Percentiles rank a stretch among this genome's conserved stretches.
Evolutionary conservation across 2,329 filamentous ascomycete genomes (phyloP).

Genomic region (Dothiorella sarmentorum): DNA sequence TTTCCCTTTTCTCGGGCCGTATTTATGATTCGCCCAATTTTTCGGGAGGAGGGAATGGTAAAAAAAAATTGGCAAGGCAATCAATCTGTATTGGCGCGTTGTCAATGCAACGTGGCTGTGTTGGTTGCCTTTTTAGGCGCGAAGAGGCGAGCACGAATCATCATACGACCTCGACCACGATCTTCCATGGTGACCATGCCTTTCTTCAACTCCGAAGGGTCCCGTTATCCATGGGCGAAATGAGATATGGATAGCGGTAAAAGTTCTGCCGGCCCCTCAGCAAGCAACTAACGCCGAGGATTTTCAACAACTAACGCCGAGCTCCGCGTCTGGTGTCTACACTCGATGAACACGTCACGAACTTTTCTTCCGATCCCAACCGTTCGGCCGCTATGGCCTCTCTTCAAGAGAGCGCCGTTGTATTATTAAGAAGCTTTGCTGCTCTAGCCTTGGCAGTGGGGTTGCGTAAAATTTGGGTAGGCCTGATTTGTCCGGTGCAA

Average conservation of each 20-base stretch:
- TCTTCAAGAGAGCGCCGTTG: not conserved
- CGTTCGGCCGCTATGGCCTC: not conserved
- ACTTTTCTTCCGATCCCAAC: not conserved
- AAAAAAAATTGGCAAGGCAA: no score
- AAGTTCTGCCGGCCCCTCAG: no score
- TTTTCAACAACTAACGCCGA: not conserved
- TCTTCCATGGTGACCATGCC: no score
- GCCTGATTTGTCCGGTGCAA: not conserved
- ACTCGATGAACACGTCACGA: not conserved
- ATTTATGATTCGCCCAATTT: no score
- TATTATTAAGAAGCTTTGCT: not conserved
- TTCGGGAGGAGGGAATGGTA: no score
- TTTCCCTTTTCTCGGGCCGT: no score
- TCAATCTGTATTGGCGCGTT: not conserved
- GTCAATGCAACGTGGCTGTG: constrained; percentile 8
- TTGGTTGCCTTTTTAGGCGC: constrained; percentile 6
- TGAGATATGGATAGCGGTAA: not conserved
- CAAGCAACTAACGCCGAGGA: no score
- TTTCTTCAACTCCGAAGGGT: no score
- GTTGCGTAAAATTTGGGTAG: not conserved
- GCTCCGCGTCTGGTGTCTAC: not conserved
- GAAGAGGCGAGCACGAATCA: not conserved
- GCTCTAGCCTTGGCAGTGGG: not conserved
- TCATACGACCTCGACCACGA: constrained; percentile 12
- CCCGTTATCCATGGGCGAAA: not conserved